Conservation (phyloP, 2,329 filamentous ascomycete species). For the Drechmeria coniospora region DNA sequence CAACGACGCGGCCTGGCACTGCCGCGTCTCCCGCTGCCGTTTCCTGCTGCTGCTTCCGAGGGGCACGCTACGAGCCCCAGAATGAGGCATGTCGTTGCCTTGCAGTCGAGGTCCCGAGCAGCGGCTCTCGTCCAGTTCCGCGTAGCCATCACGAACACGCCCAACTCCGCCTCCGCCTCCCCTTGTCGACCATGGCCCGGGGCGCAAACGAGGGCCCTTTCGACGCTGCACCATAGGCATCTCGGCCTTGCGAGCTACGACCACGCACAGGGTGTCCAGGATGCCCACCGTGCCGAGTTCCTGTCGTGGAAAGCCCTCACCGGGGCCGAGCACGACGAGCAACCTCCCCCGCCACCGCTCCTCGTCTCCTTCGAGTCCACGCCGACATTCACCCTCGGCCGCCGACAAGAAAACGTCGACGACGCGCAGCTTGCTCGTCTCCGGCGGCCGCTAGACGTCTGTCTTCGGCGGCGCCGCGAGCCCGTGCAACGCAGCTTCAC, state of each 20-base stretch:
- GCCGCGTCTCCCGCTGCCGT: no score
- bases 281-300: constrained; percentile 16
- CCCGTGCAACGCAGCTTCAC: constrained; percentile 19
- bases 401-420: constrained; percentile 49
- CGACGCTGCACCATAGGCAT: no score
- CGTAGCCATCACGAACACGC: no score
- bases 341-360: constrained; percentile 43
- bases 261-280: constrained; percentile 15
- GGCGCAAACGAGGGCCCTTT: no score
- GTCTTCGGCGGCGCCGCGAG: constrained; percentile 6
- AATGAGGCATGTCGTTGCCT: no score
- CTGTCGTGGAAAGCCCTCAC: constrained; percentile 19
- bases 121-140: no score
- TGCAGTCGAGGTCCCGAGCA: no score
- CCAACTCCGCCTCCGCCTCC: no score
- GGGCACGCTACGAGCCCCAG: no score
- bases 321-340: constrained; percentile 3
- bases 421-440: constrained; percentile 29
- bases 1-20: no score
- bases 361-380: constrained; percentile 70
- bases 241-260: constrained; percentile 16
- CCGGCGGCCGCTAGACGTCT: constrained; percentile 21
- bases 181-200: no score
- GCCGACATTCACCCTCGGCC: constrained; percentile 80
- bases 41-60: no score